A percentile compares a stretch with the other conserved stretches of the same genome.
Conservation (phyloP, 1,139 yeast species). For the Magnusiomyces paraingens region DNA sequence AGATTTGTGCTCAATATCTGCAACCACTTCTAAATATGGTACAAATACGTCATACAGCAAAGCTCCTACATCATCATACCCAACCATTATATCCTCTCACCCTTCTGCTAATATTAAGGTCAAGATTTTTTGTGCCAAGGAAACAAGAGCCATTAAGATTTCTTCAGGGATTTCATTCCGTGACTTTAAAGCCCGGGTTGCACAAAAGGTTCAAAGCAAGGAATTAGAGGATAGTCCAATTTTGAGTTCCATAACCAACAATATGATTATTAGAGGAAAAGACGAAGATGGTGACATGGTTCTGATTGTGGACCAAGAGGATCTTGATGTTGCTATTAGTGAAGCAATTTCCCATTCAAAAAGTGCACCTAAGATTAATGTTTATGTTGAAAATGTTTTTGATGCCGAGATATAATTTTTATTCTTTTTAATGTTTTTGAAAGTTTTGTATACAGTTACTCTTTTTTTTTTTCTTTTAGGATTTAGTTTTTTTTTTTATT, state of each 20-base stretch:
- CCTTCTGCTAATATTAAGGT: constrained; percentile 7
- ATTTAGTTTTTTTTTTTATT: background rate
- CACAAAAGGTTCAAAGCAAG: constrained; percentile 6
- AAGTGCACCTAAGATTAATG: background rate
- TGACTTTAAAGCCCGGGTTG: constrained; percentile 9
- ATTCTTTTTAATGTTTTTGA: background rate
- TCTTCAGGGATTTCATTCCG: constrained; percentile 7
- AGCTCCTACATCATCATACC: too few relatives aligned
- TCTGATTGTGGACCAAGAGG: constrained; percentile 15
- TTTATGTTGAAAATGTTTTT: constrained; percentile 5
- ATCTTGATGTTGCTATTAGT: constrained; percentile 8
- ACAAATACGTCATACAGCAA: too few relatives aligned
- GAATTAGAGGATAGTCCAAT: background rate
- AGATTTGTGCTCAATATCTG: too few relatives aligned
- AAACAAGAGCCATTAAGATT: constrained; percentile 12
- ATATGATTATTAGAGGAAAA: constrained; percentile 5
- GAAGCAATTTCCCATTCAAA: background rate
- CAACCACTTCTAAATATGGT: too few relatives aligned
- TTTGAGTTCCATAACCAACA: constrained; percentile 3
- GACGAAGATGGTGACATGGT: constrained; percentile 16
- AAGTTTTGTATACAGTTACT: background rate
- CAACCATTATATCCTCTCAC: background rate
- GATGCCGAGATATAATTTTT: background rate
- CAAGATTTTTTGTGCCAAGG: constrained; percentile 13
- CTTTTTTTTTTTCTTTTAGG: background rate